Evolutionary conservation across 306 rosid genomes (phyloP).

Genomic region (Prunus kanzakura): DNA sequence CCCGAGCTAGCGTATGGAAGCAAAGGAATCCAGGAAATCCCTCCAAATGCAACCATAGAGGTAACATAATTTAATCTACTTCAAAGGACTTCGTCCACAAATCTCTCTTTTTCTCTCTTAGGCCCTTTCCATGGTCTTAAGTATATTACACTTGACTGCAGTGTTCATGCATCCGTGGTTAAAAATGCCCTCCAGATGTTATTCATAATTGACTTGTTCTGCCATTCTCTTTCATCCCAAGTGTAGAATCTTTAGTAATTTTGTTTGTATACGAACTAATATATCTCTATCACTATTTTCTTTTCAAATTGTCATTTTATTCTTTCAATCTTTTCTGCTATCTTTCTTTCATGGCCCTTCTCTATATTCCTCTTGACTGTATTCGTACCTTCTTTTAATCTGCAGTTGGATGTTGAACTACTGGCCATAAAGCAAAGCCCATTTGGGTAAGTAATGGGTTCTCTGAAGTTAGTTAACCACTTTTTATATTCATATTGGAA

Average conservation of each 20-base stretch:
- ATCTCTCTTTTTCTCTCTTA: background rate
- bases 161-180: background rate
- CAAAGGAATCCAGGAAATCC: conserved; percentile 89
- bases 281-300: background rate
- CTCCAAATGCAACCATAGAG: conserved; percentile 96
- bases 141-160: background rate
- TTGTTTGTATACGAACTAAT: conserved; percentile 14
- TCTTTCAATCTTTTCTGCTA: conserved; percentile 8
- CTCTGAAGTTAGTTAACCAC: background rate
- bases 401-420: conserved; percentile 83
- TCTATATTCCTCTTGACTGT: conserved; percentile 22
- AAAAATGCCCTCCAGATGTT: conserved; percentile 2
- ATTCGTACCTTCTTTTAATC: conserved; percentile 19
- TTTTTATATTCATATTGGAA: background rate
- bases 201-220: background rate
- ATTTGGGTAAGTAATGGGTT: conserved; percentile 67
- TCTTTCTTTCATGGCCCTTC: conserved; percentile 12
- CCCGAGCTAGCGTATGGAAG: conserved; percentile 92
- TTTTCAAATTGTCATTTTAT: background rate
- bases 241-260: background rate
- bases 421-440: conserved; percentile 91
- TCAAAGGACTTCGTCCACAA: background rate
- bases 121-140: background rate
- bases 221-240: background rate
- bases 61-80: conserved; percentile 24